A percentile compares a stretch with the other conserved stretches of the same genome.
phyloP scores from a whole-genome alignment of 345 rosid species.

The Pugionium cornutum region DNA sequence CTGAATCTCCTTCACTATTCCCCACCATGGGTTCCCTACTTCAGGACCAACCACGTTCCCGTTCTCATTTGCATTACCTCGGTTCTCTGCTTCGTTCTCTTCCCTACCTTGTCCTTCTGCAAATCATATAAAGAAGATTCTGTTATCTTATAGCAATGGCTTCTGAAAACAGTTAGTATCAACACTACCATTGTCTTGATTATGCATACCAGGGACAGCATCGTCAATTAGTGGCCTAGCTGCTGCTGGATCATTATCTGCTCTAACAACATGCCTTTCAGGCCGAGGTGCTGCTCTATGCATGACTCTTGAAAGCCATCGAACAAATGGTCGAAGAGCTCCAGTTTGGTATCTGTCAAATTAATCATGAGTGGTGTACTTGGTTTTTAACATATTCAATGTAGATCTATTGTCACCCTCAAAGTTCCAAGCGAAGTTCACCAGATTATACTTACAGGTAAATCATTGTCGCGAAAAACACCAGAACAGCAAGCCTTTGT shows the following conservation, averaged over 20 bases:
- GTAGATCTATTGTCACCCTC: neutral
- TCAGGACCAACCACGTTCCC: constrained; percentile 50
- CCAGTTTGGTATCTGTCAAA: constrained; percentile 76
- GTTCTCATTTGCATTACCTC: constrained; percentile 47
- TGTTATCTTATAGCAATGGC: neutral
- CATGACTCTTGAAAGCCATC: constrained; percentile 88
- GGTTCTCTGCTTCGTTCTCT: constrained; percentile 47
- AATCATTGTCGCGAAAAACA: constrained; percentile 67
- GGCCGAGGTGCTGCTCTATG: constrained; percentile 80
- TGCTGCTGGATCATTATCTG: constrained; percentile 54
- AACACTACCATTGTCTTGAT: no score
- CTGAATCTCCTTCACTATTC: constrained; percentile 80
- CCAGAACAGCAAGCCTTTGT: constrained; percentile 69
- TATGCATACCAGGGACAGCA: constrained; percentile 56
- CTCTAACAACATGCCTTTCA: constrained; percentile 62
- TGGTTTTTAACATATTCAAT: neutral
- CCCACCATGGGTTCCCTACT: constrained; percentile 76
- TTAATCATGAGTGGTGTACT: constrained; percentile 2
- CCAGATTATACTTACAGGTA: no score
- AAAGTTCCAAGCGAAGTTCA: no score
- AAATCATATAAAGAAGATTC: neutral
- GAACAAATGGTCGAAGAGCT: constrained; percentile 72
- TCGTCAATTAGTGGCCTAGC: constrained; percentile 53
- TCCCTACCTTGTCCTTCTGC: constrained; percentile 57
- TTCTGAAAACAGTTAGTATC: no score